Evolutionary conservation across 306 rosid genomes (phyloP), one percentile per base, ranked within the genome.

Genomic region (Pueraria montana): DNA sequence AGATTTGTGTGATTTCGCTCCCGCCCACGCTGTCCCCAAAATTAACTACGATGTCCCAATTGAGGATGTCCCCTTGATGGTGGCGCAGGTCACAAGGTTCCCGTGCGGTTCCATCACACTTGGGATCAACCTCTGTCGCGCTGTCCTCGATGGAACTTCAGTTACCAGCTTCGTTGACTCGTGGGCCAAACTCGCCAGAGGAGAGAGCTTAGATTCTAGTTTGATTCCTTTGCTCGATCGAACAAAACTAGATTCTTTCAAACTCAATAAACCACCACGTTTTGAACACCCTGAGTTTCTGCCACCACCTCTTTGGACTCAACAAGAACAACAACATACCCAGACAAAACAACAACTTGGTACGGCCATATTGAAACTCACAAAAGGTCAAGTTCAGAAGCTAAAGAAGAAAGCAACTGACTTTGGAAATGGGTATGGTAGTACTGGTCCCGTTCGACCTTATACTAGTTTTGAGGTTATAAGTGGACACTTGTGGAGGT

Each of bases 401-500:
- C 34, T 88, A 1, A 72, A 74, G 82, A 43, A 46, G 30, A 80
- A 80, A 32, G 80, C 65, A 1, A 11, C 14, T 3, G 77, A 68
- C 13, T 64, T 73, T 40, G 62, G 68, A 46, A 52, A 23, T 20
- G 71, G 24, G 24, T 8, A 5, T 2, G 32, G n/a, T 20, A 4
- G 7, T 7, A 7, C 0, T 24, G 23, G 18, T 59, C 9, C 66
- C 66, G 1, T 23, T 13, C 34, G 74, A 16, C 21, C 49, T 66
- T 84, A 13, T 11, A 76, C 90, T 9, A 61, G 85, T 34, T 83
- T 85, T 66, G 89, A 85, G 76, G 86, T 85, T 2, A 77, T 88
- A 5, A 43, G 46, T 5, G 87, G 91, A 17, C 84, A 86, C 27
- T 55, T 88, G 14, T 88, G 91, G 89, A 83, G 64, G 36, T 83